phyloP scores from a whole-genome alignment of 345 rosid genomes.

The Raphanus sativus region DNA sequence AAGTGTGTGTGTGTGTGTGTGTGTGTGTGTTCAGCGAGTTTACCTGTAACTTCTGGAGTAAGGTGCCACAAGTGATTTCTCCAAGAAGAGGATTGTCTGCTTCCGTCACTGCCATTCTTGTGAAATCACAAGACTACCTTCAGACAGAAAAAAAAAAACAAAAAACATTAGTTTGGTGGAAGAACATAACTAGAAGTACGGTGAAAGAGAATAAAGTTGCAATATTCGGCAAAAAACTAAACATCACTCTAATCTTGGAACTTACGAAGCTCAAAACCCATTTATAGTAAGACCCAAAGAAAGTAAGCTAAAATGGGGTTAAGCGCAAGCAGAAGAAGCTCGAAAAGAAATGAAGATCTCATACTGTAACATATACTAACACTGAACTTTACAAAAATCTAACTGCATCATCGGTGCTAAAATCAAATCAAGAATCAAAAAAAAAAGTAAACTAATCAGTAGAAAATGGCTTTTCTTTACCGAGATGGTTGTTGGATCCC shows the following conservation, averaged over 20 bases:
- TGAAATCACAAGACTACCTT: constrained; percentile 38
- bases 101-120: constrained; percentile 65
- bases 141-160: constrained; percentile 25
- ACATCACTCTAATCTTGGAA: neutral
- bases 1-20: neutral
- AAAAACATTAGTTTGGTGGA: neutral
- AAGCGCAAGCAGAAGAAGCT: constrained; percentile 21
- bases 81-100: constrained; percentile 75
- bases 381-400: constrained; percentile 2
- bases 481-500: neutral
- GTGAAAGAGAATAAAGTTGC: constrained; percentile 2
- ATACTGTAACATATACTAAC: neutral
- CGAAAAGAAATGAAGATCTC: constrained; percentile 30
- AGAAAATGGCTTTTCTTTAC: neutral
- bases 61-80: constrained; percentile 80
- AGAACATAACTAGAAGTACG: neutral
- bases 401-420: constrained; percentile 25
- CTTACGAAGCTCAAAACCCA: neutral
- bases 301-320: neutral
- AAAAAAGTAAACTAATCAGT: constrained; percentile 1
- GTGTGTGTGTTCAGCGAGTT: neutral
- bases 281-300: neutral
- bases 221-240: neutral
- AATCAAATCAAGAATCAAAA: constrained; percentile 22
- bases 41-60: constrained; percentile 89